A percentile compares a stretch with the other conserved stretches of the same genome.
Conservation (phyloP, 331 rosid species). For the Rhamnella rubrinervis region DNA sequence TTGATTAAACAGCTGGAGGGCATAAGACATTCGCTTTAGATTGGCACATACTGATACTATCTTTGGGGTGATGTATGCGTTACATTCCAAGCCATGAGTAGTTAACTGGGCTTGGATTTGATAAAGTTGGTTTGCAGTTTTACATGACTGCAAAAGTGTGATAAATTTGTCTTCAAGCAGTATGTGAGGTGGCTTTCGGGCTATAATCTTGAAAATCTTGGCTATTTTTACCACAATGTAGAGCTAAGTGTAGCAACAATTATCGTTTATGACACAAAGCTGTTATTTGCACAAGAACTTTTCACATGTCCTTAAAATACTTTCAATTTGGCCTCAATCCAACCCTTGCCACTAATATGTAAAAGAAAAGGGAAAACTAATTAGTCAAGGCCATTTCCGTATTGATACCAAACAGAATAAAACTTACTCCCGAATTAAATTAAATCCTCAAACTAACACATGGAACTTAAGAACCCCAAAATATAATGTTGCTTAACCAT, state of each 20-base stretch:
- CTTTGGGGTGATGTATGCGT: slow-evolving; percentile 47
- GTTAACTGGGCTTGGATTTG: slow-evolving; percentile 58
- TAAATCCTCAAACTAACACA: no score
- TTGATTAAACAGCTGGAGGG: slow-evolving; percentile 57
- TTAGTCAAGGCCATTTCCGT: no score
- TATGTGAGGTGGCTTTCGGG: slow-evolving; percentile 35
- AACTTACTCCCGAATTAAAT: no score
- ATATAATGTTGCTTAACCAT: no score
- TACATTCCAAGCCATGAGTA: slow-evolving; percentile 45
- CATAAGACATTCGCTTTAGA: slow-evolving; percentile 38
- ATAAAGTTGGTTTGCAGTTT: slow-evolving; percentile 29
- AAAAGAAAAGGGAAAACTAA: no score
- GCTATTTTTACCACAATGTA: slow-evolving; percentile 26
- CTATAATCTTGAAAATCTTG: slow-evolving; percentile 24
- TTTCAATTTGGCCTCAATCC: no score
- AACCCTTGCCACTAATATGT: no score
- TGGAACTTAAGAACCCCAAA: no score
- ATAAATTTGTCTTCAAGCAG: slow-evolving; percentile 56
- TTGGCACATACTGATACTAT: slow-evolving; percentile 39
- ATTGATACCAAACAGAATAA: no score
- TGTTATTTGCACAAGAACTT: no score
- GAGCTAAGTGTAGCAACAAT: neutral
- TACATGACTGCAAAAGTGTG: slow-evolving; percentile 67
- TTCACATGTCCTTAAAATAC: no score
- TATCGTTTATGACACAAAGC: neutral